Conservation (phyloP, 495 filamentous ascomycete species). For the Sordaria brevicollis region DNA sequence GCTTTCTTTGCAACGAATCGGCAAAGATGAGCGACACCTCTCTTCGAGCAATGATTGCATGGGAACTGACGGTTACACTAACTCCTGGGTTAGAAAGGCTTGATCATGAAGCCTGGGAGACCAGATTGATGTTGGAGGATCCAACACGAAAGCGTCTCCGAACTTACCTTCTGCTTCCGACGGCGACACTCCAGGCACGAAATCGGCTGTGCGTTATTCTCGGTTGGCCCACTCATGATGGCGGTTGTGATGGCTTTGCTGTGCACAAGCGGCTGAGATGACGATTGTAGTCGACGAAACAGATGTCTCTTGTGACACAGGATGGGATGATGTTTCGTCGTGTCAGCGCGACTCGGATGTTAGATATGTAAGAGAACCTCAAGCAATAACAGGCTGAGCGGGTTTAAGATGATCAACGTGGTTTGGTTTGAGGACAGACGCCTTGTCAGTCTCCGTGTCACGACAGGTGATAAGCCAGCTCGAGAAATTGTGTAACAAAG, state of each 20-base stretch:
- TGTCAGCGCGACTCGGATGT: neutral
- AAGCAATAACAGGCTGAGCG: neutral
- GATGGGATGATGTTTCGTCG: constrained; percentile 1
- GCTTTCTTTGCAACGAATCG: constrained; percentile 19
- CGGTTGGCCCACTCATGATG: neutral
- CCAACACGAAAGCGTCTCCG: neutral
- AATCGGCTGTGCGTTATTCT: neutral
- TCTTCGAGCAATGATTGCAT: constrained; percentile 32
- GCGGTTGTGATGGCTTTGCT: neutral
- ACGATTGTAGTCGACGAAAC: neutral
- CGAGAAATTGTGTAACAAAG: neutral
- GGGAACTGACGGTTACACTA: constrained; percentile 36
- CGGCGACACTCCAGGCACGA: constrained; percentile 32
- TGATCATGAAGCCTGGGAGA: neutral
- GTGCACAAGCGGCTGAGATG: neutral
- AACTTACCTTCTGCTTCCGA: constrained; percentile 32
- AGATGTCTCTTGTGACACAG: neutral
- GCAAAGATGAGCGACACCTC: constrained; percentile 31
- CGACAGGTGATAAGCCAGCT: neutral
- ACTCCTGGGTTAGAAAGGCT: constrained; percentile 3
- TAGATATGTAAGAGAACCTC: neutral
- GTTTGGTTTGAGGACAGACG: neutral
- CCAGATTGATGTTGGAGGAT: neutral
- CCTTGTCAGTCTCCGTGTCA: neutral
- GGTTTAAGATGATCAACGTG: neutral